phyloP scores from a whole-genome alignment of 106 monocot species.

The Alisma plantagoaquatica region DNA sequence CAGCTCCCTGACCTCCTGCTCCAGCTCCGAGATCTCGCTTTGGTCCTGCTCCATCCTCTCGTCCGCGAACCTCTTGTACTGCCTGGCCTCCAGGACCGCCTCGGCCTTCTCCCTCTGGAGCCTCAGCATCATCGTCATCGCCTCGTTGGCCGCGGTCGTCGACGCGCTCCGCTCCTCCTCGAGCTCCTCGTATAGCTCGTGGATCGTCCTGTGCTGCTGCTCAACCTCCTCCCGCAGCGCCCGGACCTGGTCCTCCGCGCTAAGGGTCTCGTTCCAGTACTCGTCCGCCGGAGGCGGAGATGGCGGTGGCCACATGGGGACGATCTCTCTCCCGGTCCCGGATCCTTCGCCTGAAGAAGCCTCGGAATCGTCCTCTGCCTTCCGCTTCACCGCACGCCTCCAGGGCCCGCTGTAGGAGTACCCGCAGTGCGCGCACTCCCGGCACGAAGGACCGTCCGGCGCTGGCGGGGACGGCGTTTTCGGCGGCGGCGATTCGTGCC shows the following conservation, averaged over 20 bases:
- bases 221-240: constrained; percentile 23
- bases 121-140: constrained; percentile 36
- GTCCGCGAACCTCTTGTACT: constrained; percentile 28
- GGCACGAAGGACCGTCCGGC: neutral
- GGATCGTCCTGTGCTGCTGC: constrained; percentile 17
- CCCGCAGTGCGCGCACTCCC: constrained; percentile 6
- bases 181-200: constrained; percentile 21
- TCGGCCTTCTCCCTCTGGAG: constrained; percentile 43
- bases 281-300: too few species aligned
- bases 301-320: neutral
- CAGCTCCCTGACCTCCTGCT: constrained; percentile 20
- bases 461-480: constrained; percentile 3
- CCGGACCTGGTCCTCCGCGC: constrained; percentile 3
- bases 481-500: too few species aligned
- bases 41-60: constrained; percentile 28
- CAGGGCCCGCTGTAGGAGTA: neutral
- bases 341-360: neutral
- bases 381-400: constrained; percentile 22
- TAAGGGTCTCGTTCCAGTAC: too few species aligned
- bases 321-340: neutral
- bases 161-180: constrained; percentile 32
- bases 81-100: constrained; percentile 27
- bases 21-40: constrained; percentile 18
- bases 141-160: constrained; percentile 25
- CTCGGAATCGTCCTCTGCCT: neutral